Base-by-base conservation (phyloP, 164 flowering plant species). In the Macadamia tetraphylla region DNA sequence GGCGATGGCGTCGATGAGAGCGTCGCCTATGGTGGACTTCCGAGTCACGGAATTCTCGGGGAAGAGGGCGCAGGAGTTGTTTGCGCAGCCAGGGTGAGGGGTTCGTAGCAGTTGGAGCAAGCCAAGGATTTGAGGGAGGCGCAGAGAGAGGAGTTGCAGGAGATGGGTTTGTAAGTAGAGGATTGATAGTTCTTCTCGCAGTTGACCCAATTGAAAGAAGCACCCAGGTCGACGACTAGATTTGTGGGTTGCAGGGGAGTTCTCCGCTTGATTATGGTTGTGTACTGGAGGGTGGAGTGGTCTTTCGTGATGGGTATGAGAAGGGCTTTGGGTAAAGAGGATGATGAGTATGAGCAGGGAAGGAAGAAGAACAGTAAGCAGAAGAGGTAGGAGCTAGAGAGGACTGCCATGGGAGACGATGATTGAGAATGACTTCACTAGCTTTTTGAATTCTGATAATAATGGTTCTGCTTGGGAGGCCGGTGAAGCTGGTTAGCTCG, bases 151-250 rank as follows among this genome's bases (percentile, higher is more conserved):
- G 78, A 57, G 53, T 49, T 53, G 76, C 81, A 78, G 64, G 71
- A 70, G 53, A 71, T 42, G 67, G 61, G 76, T 44, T n/a, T 64
- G 51, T 67, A 69, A n/a, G 75, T 30, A 65, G 57, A 5, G 68
- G 79, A 72, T 5, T 0, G 60, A 68, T 65, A 73, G 55, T 60
- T 56, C 0, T 14, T 48, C 14, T 60, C 4, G 52, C 81, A 80
- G 63, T 73, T 63, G 1, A 80, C 30, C 75, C 79, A 73, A 14
- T 65, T 46, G 77, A 69, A 66, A 32, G 72, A 52, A 40, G 70
- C 71, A 29, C 81, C 79, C 8, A 80, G 70, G 74, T 80, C 74
- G 29, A 80, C 66, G 64, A 67, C 70, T 13, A 80, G 52, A 13
- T 51, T 67, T 40, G 72, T 63, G 67, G 76, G 76, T 13, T 64